Evolutionary conservation across 2,329 filamentous ascomycete species (phyloP).

Genomic region (Beauveria sp.): DNA sequence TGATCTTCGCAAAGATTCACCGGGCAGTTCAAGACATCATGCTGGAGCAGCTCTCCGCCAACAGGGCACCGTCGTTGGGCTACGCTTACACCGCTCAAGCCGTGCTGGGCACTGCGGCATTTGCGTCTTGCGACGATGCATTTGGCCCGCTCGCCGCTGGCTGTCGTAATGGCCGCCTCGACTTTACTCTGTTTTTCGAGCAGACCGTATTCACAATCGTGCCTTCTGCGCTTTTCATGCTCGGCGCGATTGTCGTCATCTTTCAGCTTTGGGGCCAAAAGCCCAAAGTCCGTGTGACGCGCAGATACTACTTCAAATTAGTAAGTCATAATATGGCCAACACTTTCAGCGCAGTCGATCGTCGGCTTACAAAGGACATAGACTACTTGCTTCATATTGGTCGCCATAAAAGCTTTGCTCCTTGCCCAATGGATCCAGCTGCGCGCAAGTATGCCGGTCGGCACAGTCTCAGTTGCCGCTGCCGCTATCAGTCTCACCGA

Average conservation of each 20-base stretch:
- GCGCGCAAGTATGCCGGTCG: background rate
- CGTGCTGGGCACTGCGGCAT: background rate
- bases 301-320: background rate
- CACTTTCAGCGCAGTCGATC: background rate
- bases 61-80: background rate
- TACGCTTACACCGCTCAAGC: background rate
- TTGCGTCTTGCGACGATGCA: background rate
- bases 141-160: background rate
- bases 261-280: background rate
- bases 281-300: background rate
- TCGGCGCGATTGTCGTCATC: background rate
- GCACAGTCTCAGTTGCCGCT: conserved; percentile 9
- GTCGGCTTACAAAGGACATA: background rate
- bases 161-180: conserved; percentile 1
- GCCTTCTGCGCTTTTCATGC: background rate
- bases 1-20: too few relatives aligned
- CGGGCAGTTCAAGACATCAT: background rate
- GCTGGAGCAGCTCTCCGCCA: background rate
- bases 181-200: conserved; percentile 9
- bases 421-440: background rate
- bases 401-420: background rate
- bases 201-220: background rate
- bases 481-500: conserved; percentile 22
- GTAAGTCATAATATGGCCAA: background rate
- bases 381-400: background rate